Percentiles rank a stretch among this genome's conserved stretches.
These are phyloP conservation scores for Lactarius hengduanensis DNA, from an alignment of 768 basidiomycete genomes.

Conservation along the genomic window DNA sequence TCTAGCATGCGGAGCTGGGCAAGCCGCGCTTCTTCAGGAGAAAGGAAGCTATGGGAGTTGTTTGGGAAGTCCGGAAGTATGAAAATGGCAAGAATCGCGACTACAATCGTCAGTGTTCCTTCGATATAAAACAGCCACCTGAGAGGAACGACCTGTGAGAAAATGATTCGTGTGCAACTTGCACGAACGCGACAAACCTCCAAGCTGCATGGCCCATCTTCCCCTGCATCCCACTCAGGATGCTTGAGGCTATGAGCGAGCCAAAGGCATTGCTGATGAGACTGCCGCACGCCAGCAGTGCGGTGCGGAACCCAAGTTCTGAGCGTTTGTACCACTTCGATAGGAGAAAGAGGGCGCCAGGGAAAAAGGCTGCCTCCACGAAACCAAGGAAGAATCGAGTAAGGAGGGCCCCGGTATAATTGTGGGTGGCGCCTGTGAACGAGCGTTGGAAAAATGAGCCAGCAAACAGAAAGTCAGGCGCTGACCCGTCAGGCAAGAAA, in stretches of 20 bases:
- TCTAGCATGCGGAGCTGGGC: slow-evolving; percentile 62
- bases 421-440: slow-evolving; percentile 24
- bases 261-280: slow-evolving; percentile 83
- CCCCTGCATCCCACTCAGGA: slow-evolving; percentile 70
- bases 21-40: slow-evolving; percentile 52
- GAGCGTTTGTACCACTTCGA: slow-evolving; percentile 72
- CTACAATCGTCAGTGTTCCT: slow-evolving; percentile 55
- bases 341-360: slow-evolving; percentile 61
- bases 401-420: slow-evolving; percentile 59
- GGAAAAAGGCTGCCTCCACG: slow-evolving; percentile 61
- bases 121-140: slow-evolving; percentile 78
- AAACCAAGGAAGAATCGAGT: slow-evolving; percentile 75
- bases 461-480: slow-evolving; percentile 3
- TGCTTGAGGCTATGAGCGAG: slow-evolving; percentile 71
- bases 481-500: slow-evolving; percentile 43
- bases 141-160: slow-evolving; percentile 10
- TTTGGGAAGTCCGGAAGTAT: slow-evolving; percentile 75
- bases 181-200: slow-evolving; percentile 46
- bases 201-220: slow-evolving; percentile 67
- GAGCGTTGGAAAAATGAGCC: background rate
- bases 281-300: slow-evolving; percentile 67
- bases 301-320: slow-evolving; percentile 69
- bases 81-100: slow-evolving; percentile 54
- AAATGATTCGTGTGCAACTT: background rate
- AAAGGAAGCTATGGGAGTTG: slow-evolving; percentile 58